These are phyloP conservation scores for Suillus cothurnatus DNA, from an alignment of 768 basidiomycete species.

Conservation along the genomic window DNA sequence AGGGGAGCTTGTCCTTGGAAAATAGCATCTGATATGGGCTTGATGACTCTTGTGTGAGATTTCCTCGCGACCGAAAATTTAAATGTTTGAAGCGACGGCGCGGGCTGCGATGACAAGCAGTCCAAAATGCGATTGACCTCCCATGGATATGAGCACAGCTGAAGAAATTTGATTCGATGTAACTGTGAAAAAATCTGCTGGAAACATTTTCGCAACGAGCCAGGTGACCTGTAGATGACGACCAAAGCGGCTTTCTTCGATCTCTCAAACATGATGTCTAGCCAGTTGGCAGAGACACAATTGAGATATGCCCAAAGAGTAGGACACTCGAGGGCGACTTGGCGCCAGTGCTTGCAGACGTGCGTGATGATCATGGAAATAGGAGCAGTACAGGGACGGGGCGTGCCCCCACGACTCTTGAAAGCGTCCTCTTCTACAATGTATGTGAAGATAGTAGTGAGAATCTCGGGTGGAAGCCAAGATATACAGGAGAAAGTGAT, in stretches of 20 bases:
- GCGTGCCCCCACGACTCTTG: background rate
- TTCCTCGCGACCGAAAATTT: constrained; percentile 22
- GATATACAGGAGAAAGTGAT: constrained; percentile 20
- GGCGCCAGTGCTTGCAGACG: constrained; percentile 63
- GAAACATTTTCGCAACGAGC: background rate
- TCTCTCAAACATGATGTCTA: constrained; percentile 45
- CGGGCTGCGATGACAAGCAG: constrained; percentile 20
- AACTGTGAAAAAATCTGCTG: constrained; percentile 32
- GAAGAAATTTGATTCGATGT: constrained; percentile 37
- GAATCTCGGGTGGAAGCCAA: constrained; percentile 25
- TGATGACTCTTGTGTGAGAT: constrained; percentile 16
- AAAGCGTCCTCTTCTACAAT: background rate
- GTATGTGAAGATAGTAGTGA: constrained; percentile 22
- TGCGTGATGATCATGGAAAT: constrained; percentile 54
- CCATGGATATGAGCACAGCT: constrained; percentile 23
- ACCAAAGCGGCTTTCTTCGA: constrained; percentile 42
- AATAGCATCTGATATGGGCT: constrained; percentile 29
- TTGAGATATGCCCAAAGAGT: constrained; percentile 55
- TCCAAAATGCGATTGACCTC: constrained; percentile 25
- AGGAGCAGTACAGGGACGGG: constrained; percentile 10
- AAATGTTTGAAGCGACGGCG: constrained; percentile 39
- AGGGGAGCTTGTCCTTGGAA: constrained; percentile 36
- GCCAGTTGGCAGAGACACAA: constrained; percentile 38
- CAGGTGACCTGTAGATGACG: constrained; percentile 31
- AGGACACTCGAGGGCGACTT: constrained; percentile 50